Percentiles rank a stretch among this genome's conserved stretches.
Evolutionary conservation across 2,329 filamentous ascomycete species (phyloP).

Genomic region (Moelleriella libera): DNA sequence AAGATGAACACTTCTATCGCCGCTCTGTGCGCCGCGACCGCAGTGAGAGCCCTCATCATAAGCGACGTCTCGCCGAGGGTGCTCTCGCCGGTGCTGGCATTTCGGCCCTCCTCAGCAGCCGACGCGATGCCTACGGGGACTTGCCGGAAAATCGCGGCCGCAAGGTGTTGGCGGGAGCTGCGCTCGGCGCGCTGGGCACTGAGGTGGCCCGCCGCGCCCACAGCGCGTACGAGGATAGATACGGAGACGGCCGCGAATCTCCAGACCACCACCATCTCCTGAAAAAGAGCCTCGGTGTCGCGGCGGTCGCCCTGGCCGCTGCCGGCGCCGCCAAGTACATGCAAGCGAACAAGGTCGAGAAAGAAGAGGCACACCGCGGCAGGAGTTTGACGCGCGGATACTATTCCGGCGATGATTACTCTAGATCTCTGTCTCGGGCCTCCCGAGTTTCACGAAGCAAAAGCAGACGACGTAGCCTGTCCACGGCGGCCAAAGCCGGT

Average conservation of each 20-base stretch:
- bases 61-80: conserved; percentile 48
- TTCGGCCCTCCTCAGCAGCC: conserved; percentile 42
- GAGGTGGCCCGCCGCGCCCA: conserved; percentile 45
- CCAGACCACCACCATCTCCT: conserved; percentile 32
- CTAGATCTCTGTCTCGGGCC: conserved; percentile 19
- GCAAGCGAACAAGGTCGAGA: conserved; percentile 44
- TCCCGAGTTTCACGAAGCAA: conserved; percentile 25
- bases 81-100: conserved; percentile 49
- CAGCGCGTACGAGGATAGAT: conserved; percentile 44
- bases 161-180: conserved; percentile 47
- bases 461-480: conserved; percentile 31
- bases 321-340: conserved; percentile 53
- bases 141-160: conserved; percentile 36
- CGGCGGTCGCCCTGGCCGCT: conserved; percentile 48
- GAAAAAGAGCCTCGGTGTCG: conserved; percentile 48
- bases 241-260: conserved; percentile 23
- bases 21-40: conserved; percentile 33
- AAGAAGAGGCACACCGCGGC: conserved; percentile 42
- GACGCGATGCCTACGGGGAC: conserved; percentile 35
- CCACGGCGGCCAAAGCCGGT: conserved; percentile 39
- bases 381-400: conserved; percentile 34
- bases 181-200: conserved; percentile 47
- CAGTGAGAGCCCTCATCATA: conserved; percentile 38
- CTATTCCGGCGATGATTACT: conserved; percentile 26
- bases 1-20: conserved; percentile 34